phyloP scores from a whole-genome alignment of 2,329 filamentous ascomycete species.

The Elsinoe australis region DNA sequence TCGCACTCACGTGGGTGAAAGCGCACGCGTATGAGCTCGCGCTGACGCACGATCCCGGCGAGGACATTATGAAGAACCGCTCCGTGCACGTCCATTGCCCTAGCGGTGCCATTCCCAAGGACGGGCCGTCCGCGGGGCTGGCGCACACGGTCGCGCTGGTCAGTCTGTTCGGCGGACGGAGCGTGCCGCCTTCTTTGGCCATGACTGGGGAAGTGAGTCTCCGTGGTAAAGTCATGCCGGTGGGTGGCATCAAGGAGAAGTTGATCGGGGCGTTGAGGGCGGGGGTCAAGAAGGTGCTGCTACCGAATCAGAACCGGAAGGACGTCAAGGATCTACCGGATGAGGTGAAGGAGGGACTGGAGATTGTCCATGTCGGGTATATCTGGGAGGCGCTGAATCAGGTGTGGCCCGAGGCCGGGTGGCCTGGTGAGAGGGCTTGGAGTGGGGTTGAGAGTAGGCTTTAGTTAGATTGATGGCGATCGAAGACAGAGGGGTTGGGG shows the following conservation, averaged over 20 bases:
- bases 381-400: slow-evolving; percentile 89
- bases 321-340: slow-evolving; percentile 83
- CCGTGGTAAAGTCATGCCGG: slow-evolving; percentile 81
- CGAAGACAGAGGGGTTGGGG: not conserved
- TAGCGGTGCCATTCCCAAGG: slow-evolving; percentile 89
- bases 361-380: slow-evolving; percentile 83
- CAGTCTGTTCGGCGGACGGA: slow-evolving; percentile 75
- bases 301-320: slow-evolving; percentile 83
- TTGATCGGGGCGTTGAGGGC: slow-evolving; percentile 88
- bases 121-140: slow-evolving; percentile 74
- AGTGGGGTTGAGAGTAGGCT: slow-evolving; percentile 70
- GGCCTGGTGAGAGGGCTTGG: slow-evolving; percentile 66
- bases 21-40: slow-evolving; percentile 88
- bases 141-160: slow-evolving; percentile 91
- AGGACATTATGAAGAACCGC: slow-evolving; percentile 93
- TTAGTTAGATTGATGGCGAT: slow-evolving; percentile 33
- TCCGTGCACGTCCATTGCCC: slow-evolving; percentile 96
- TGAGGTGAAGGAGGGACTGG: slow-evolving; percentile 78
- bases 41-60: slow-evolving; percentile 67
- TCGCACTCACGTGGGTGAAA: slow-evolving; percentile 94
- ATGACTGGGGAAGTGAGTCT: slow-evolving; percentile 84
- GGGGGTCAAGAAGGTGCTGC: slow-evolving; percentile 85
- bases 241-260: slow-evolving; percentile 98
- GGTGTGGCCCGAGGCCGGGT: slow-evolving; percentile 85
- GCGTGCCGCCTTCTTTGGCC: slow-evolving; percentile 83